These are phyloP conservation scores for Hypoxylon crocopeplum DNA, from an alignment of 495 filamentous ascomycete species.

Conservation along the genomic window DNA sequence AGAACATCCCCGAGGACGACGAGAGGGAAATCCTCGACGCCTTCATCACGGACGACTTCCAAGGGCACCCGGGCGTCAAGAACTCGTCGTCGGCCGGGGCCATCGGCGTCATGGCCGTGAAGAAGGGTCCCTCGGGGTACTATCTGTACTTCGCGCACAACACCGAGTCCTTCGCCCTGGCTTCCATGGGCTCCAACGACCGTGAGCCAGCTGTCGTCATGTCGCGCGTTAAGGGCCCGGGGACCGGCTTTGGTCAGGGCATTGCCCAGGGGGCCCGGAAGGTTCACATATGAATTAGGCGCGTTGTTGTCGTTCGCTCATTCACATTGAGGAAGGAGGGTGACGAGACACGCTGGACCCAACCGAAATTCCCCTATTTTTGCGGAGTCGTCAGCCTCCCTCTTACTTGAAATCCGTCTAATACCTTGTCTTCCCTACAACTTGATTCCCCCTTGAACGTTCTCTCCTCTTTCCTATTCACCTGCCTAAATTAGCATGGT, in stretches of 20 bases:
- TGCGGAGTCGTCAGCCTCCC: not conserved
- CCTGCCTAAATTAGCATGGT: conserved; percentile 20
- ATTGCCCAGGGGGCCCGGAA: conserved; percentile 60
- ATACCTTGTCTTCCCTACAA: not conserved
- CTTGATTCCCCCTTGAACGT: not conserved
- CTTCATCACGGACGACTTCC: conserved; percentile 82
- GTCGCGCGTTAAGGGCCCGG: conserved; percentile 66
- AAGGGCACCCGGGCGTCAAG: conserved; percentile 78
- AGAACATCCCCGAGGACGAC: conserved; percentile 62
- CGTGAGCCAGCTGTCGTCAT: conserved; percentile 76
- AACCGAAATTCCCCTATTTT: not conserved
- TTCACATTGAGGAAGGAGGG: not conserved
- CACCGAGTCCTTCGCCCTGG: conserved; percentile 88
- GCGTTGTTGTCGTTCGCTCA: not conserved
- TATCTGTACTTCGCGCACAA: conserved; percentile 90
- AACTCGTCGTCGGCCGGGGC: conserved; percentile 74
- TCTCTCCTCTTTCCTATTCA: conserved; percentile 4
- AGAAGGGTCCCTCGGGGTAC: conserved; percentile 72
- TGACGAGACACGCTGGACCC: not conserved
- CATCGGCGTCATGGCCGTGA: conserved; percentile 84
- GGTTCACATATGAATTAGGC: conserved; percentile 42
- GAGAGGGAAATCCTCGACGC: conserved; percentile 75
- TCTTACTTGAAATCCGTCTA: not conserved
- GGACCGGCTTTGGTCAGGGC: conserved; percentile 36
- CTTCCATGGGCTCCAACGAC: conserved; percentile 84